A percentile compares a stretch with the other conserved stretches of the same genome.
Conservation (phyloP, 2,329 filamentous ascomycete genomes). For the Zasmidium cellare region DNA sequence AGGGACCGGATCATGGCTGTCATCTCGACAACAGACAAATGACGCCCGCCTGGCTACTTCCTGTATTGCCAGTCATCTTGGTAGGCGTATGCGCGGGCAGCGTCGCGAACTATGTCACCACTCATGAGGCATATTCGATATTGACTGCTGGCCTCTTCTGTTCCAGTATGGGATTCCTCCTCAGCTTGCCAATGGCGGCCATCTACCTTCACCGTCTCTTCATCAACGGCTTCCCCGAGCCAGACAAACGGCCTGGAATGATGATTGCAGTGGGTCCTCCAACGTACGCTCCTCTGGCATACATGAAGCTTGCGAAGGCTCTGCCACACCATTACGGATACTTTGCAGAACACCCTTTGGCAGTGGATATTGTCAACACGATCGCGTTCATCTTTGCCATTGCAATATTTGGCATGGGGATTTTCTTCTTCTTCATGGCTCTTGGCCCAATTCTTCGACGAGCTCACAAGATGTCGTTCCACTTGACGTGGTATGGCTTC, state of each 20-base stretch:
- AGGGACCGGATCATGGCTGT: background rate
- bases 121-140: background rate
- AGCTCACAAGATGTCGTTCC: background rate
- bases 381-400: background rate
- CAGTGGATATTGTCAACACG: background rate
- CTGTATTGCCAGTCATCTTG: background rate
- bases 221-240: constrained; percentile 3
- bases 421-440: constrained; percentile 5
- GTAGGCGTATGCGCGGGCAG: background rate
- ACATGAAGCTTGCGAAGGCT: background rate
- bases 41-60: background rate
- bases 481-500: background rate
- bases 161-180: background rate
- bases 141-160: background rate
- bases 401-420: background rate
- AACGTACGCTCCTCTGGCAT: constrained; percentile 1
- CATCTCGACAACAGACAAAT: background rate
- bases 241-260: background rate
- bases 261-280: constrained; percentile 2
- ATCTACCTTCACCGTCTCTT: constrained; percentile 1
- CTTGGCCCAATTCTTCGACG: background rate
- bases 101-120: background rate
- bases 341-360: background rate
- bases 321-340: background rate
- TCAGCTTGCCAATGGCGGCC: background rate